A percentile compares a stretch with the other conserved stretches of the same genome.
Evolutionary conservation across 106 monocot genomes (phyloP).

Genomic region (Dendrobium catenatum): DNA sequence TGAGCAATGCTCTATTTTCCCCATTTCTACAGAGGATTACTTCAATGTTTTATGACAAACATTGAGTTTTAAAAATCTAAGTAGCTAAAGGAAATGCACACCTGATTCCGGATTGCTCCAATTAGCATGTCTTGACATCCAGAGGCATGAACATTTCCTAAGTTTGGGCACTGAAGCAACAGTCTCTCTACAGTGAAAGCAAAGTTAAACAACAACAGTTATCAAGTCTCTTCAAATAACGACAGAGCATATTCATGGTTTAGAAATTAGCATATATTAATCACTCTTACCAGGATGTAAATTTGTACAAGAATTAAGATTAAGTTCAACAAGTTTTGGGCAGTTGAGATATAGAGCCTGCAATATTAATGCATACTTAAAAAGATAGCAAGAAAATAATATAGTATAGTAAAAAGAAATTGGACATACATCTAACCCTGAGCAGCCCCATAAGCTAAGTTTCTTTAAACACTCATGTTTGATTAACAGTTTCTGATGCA

Average conservation of each 20-base stretch:
- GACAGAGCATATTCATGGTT: neutral
- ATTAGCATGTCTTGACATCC: slow-evolving; percentile 77
- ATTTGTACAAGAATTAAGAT: slow-evolving; percentile 83
- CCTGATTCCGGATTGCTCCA: slow-evolving; percentile 73
- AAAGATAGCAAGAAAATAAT: neutral
- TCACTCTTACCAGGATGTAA: slow-evolving; percentile 66
- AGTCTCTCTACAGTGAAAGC: slow-evolving; percentile 51
- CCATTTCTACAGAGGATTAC: too few species aligned
- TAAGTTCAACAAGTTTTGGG: slow-evolving; percentile 80
- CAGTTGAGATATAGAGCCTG: slow-evolving; percentile 89
- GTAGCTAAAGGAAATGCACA: slow-evolving; percentile 12
- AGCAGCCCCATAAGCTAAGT: slow-evolving; percentile 96
- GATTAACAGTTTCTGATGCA: slow-evolving; percentile 87
- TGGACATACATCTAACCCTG: slow-evolving; percentile 73
- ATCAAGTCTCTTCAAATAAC: neutral
- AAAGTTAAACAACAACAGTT: neutral
- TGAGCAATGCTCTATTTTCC: too few species aligned
- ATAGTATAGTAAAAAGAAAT: neutral
- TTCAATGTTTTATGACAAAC: too few species aligned
- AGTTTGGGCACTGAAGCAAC: slow-evolving; percentile 74
- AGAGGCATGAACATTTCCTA: slow-evolving; percentile 68
- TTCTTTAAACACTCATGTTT: slow-evolving; percentile 73
- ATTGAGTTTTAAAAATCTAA: neutral
- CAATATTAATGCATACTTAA: slow-evolving; percentile 6
- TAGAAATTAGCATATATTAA: neutral